Conservation (phyloP, 2,329 filamentous ascomycete species). For the Penicillium sp. region DNA sequence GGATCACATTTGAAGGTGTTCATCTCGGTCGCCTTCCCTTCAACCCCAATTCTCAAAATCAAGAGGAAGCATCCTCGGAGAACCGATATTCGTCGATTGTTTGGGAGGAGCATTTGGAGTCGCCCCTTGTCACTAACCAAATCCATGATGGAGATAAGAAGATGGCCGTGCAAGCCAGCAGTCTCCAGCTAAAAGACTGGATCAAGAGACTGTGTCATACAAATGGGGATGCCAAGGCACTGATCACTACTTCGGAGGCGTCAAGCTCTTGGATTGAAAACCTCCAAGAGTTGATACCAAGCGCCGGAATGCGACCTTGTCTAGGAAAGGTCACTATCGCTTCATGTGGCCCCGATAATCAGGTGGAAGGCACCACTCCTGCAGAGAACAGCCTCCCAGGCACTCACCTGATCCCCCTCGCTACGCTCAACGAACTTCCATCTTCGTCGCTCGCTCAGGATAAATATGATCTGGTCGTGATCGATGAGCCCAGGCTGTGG, state of each 20-base stretch:
- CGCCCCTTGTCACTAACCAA: slow-evolving; percentile 6
- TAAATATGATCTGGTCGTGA: slow-evolving; percentile 13
- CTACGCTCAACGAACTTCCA: slow-evolving; percentile 4
- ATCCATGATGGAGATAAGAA: slow-evolving; percentile 2
- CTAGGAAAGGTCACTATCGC: slow-evolving; percentile 11
- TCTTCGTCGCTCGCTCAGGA: slow-evolving; percentile 7
- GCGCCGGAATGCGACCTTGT: slow-evolving; percentile 10
- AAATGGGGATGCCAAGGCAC: slow-evolving; percentile 10
- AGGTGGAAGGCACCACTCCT: background rate
- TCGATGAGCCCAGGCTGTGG: slow-evolving; percentile 15
- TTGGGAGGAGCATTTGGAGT: slow-evolving; percentile 20
- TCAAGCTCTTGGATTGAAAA: slow-evolving; percentile 5
- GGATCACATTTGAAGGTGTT: slow-evolving; percentile 22
- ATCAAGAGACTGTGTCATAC: slow-evolving; percentile 18
- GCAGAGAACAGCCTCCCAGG: background rate
- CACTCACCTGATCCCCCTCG: slow-evolving; percentile 1
- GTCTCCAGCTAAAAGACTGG: slow-evolving; percentile 15
- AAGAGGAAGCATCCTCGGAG: background rate
- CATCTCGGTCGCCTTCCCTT: slow-evolving; percentile 20
- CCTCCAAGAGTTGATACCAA: slow-evolving; percentile 1
- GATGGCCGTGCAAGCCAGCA: background rate
- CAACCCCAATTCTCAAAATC: slow-evolving; percentile 13
- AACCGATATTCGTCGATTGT: slow-evolving; percentile 16
- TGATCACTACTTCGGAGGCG: slow-evolving; percentile 5
- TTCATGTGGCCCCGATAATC: slow-evolving; percentile 2